Percentiles rank a stretch among this genome's conserved stretches.
Evolutionary conservation across 1,284 basidiomycete species (phyloP).

Genomic region (Leucocoprinus gongylophorus): DNA sequence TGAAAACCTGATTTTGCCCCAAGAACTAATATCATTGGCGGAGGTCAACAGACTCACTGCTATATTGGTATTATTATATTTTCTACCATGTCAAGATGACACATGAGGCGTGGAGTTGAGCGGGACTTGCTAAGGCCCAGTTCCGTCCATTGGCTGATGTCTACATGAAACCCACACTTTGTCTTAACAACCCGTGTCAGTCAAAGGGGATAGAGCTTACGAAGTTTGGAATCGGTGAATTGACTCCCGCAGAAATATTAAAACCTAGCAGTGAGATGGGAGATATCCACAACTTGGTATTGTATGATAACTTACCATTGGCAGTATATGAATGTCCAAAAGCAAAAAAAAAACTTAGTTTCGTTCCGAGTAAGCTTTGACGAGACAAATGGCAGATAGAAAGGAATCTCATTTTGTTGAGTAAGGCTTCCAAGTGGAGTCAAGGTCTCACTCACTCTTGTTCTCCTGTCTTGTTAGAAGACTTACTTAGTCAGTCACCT

Average conservation of each 20-base stretch:
- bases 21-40: not conserved
- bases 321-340: slow-evolving; percentile 52
- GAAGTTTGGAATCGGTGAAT: slow-evolving; percentile 46
- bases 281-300: not conserved
- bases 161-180: slow-evolving; percentile 20
- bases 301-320: slow-evolving; percentile 22
- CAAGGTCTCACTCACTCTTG: too few species aligned
- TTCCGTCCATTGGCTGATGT: slow-evolving; percentile 59
- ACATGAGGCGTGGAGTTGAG: slow-evolving; percentile 6
- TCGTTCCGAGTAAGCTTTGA: slow-evolving; percentile 36
- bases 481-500: too few species aligned
- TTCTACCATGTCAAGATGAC: slow-evolving; percentile 27
- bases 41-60: slow-evolving; percentile 27
- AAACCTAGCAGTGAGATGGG: slow-evolving; percentile 37
- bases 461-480: too few species aligned
- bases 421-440: too few species aligned
- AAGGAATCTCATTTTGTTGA: slow-evolving; percentile 1
- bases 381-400: slow-evolving; percentile 9
- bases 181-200: not conserved
- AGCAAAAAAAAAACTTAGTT: slow-evolving; percentile 43
- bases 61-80: slow-evolving; percentile 51
- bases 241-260: slow-evolving; percentile 51
- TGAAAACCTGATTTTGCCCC: slow-evolving; percentile 38
- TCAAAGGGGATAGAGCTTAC: slow-evolving; percentile 30
- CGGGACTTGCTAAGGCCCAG: slow-evolving; percentile 47